Evolutionary conservation across 2,329 filamentous ascomycete genomes (phyloP), one percentile per base, ranked within the genome.

Genomic region (Calonectria naviculata): DNA sequence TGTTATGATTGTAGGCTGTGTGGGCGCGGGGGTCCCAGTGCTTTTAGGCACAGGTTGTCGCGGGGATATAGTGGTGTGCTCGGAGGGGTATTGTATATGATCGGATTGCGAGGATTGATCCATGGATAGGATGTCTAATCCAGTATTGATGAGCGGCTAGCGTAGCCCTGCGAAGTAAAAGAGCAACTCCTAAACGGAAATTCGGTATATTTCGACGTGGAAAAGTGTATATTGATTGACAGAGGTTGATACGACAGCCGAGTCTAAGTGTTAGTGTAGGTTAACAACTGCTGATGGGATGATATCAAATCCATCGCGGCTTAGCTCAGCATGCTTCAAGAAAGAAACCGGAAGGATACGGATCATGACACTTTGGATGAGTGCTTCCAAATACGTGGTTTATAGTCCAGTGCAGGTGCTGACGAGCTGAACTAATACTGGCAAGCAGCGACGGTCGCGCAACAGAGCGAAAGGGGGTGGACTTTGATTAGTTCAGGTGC

Each of bases 1-100:
- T 41, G 80, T 78, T 15, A 78, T 46, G 17, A 75, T 78, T 13
- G 74, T 69, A 56, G 73, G 77, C 47, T 80, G 80, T 1, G 81
- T 76, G 10, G 77, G 74, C 3, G 71, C 52, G 5, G 80, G 66
- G 1, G 80, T 80, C 4, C 74, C 58, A 12, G 73, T 78, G 68
- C 79, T 81, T n/a, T 74, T 73, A 9, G 80, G 80, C 7, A 73
- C 72, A 3, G 78, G 41, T 52, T 63, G 78, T 46, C 65, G 68
- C 5, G 73, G 64, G 5, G 71, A 72, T 8, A 67, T 42, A 10
- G 63, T 62, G 46, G 70, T 65, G 15, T 72, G 69, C 31, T 68
- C 64, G 12, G 75, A 71, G 5, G 75, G 73, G 58, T 78, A 71
- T 17, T 49, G 72, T 46, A 68, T 24, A 62, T 72, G 19, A 54